Conservation (phyloP, 495 filamentous ascomycete genomes). For the Diplogelasinospora grovesii region DNA sequence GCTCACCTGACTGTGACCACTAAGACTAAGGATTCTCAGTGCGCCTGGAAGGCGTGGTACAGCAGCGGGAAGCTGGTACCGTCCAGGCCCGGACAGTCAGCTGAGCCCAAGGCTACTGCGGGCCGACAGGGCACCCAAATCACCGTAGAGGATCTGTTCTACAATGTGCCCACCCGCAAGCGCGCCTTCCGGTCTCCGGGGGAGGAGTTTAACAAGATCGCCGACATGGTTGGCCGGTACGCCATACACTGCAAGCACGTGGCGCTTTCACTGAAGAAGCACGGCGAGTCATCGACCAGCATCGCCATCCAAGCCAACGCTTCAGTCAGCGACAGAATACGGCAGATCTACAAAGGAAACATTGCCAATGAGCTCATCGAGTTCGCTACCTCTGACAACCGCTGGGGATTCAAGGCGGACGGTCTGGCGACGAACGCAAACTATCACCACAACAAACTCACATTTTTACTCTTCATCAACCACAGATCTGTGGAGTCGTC, state of each 20-base stretch:
- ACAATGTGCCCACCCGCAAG: constrained; percentile 84
- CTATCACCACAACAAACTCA: constrained; percentile 88
- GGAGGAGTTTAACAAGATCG: constrained; percentile 97
- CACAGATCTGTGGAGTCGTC: constrained; percentile 94
- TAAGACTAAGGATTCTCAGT: constrained; percentile 80
- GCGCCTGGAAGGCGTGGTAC: constrained; percentile 85
- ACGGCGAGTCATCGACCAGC: constrained; percentile 76
- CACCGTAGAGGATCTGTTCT: constrained; percentile 95
- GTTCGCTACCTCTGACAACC: constrained; percentile 63
- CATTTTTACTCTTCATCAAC: constrained; percentile 91
- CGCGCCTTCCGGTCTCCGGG: constrained; percentile 85
- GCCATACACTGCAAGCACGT: constrained; percentile 91
- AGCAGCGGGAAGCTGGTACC: constrained; percentile 76
- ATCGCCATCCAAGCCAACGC: constrained; percentile 71
- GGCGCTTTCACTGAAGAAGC: constrained; percentile 93
- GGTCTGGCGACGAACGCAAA: constrained; percentile 92
- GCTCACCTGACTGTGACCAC: constrained; percentile 94
- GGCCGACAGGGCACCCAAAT: constrained; percentile 96
- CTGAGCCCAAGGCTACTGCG: constrained; percentile 82
- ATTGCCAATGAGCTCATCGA: constrained; percentile 87
- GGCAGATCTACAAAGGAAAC: constrained; percentile 78
- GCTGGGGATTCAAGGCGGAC: constrained; percentile 74
- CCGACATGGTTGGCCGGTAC: constrained; percentile 89
- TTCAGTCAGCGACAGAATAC: constrained; percentile 71
- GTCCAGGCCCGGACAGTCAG: constrained; percentile 83